Evolutionary conservation across 768 basidiomycete genomes (phyloP).

Genomic region (Exidia glandulosa): DNA sequence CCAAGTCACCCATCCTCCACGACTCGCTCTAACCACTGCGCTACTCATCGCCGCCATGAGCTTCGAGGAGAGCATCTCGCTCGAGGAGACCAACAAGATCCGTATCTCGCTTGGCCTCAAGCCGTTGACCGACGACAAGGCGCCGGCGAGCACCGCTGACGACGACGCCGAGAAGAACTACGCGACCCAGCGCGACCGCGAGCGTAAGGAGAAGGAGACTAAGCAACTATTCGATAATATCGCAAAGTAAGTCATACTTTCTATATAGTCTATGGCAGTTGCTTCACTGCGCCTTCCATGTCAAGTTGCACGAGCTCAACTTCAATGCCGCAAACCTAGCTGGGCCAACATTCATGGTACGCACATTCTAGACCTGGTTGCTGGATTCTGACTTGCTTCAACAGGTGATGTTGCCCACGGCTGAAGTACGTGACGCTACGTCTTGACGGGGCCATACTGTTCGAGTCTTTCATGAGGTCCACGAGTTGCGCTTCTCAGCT

Average conservation of each 20-base stretch:
- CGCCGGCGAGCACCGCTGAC: conserved; percentile 62
- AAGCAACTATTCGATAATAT: conserved; percentile 75
- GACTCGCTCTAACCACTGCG: no score
- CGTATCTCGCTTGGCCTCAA: conserved; percentile 89
- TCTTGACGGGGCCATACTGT: no score
- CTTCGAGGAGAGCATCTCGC: conserved; percentile 80
- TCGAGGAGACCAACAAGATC: conserved; percentile 94
- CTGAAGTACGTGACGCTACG: no score
- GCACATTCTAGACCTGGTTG: no score
- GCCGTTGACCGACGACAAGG: conserved; percentile 76
- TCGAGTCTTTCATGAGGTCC: no score
- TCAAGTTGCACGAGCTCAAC: neutral
- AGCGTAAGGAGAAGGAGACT: conserved; percentile 58
- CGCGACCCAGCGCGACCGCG: conserved; percentile 54
- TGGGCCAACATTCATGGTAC: neutral
- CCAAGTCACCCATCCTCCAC: no score
- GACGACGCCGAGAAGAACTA: conserved; percentile 84
- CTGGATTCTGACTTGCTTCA: no score
- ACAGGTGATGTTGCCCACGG: no score
- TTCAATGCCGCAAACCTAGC: neutral
- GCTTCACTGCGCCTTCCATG: neutral
- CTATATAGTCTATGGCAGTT: conserved; percentile 4
- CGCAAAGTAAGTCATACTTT: conserved; percentile 70
- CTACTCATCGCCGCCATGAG: conserved; percentile 2
- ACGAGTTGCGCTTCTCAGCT: no score